Evolutionary conservation across 345 rosid species (phyloP).

Genomic region (Gossypium stocksii): DNA sequence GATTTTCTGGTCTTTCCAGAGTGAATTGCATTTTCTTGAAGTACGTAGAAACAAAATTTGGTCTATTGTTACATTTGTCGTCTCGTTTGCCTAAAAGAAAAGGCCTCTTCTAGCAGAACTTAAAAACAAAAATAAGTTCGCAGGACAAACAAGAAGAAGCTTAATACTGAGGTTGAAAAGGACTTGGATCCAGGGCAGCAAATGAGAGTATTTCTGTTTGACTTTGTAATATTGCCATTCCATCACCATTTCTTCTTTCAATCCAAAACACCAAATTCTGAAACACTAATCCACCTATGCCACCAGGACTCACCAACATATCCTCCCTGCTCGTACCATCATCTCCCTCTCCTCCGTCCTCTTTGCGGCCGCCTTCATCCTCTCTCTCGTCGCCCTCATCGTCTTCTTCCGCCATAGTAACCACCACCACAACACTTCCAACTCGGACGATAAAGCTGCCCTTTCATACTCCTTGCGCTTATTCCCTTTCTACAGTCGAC

Average conservation of each 20-base stretch:
- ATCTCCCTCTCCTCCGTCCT: constrained; percentile 50
- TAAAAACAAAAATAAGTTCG: neutral
- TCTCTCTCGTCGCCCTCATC: constrained; percentile 34
- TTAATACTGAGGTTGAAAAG: constrained; percentile 8
- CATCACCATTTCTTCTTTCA: neutral
- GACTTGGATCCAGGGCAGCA: constrained; percentile 12
- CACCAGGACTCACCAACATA: neutral
- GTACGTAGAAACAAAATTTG: neutral
- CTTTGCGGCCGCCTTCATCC: constrained; percentile 47
- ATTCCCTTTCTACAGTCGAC: constrained; percentile 48
- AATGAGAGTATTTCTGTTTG: neutral
- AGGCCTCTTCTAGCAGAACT: neutral
- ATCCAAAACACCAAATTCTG: neutral
- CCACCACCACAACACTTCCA: constrained; percentile 21
- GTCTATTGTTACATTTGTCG: too few relatives aligned
- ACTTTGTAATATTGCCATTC: constrained; percentile 1
- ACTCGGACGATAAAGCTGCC: constrained; percentile 33
- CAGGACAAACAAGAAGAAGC: neutral
- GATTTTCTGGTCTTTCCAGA: neutral
- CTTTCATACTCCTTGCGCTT: constrained; percentile 56
- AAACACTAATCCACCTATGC: neutral
- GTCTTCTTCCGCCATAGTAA: constrained; percentile 41
- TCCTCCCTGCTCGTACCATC: constrained; percentile 1
- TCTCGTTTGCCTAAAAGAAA: neutral
- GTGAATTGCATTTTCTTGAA: neutral